Percentiles rank a stretch among this genome's conserved stretches.
Conservation (phyloP, 2,329 filamentous ascomycete species). For the Scytalidium lignicola region DNA sequence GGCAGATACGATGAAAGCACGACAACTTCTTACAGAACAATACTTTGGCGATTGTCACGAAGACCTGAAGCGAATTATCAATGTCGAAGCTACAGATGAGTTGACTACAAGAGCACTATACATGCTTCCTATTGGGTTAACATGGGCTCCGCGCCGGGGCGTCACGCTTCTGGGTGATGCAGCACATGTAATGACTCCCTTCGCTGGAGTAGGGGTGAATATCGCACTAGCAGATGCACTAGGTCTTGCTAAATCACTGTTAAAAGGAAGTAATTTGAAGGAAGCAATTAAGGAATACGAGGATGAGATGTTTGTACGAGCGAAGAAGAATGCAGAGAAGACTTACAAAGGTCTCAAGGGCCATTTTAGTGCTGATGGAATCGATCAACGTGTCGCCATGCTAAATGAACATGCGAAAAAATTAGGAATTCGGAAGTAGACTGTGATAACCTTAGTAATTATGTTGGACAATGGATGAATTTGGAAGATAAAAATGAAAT, state of each 20-base stretch:
- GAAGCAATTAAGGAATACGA: slow-evolving; percentile 16
- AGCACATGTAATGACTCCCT: slow-evolving; percentile 43
- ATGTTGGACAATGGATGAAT: too few relatives aligned
- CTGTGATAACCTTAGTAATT: too few relatives aligned
- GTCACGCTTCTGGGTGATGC: slow-evolving; percentile 45
- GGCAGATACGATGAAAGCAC: slow-evolving; percentile 6
- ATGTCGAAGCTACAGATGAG: slow-evolving; percentile 8
- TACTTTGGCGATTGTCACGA: slow-evolving; percentile 15
- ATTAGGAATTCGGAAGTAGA: too few relatives aligned
- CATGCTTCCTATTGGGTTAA: slow-evolving; percentile 29
- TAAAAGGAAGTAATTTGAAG: slow-evolving; percentile 11
- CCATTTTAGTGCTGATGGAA: slow-evolving; percentile 16
- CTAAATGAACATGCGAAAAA: too few relatives aligned
- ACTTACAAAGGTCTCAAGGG: slow-evolving; percentile 11
- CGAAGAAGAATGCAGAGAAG: slow-evolving; percentile 13
- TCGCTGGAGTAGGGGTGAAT: slow-evolving; percentile 45
- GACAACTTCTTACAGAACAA: slow-evolving; percentile 8
- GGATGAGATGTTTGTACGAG: slow-evolving; percentile 15
- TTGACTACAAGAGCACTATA: slow-evolving; percentile 14
- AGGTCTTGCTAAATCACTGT: slow-evolving; percentile 32
- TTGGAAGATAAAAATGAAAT: too few relatives aligned
- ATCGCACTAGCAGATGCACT: slow-evolving; percentile 40
- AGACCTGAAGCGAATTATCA: slow-evolving; percentile 15
- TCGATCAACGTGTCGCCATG: too few relatives aligned
- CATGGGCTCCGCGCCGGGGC: slow-evolving; percentile 27